Percentiles rank a stretch among this genome's conserved stretches.
phyloP scores from a whole-genome alignment of 1,139 yeast species.

The Candida tetrigidarum region DNA sequence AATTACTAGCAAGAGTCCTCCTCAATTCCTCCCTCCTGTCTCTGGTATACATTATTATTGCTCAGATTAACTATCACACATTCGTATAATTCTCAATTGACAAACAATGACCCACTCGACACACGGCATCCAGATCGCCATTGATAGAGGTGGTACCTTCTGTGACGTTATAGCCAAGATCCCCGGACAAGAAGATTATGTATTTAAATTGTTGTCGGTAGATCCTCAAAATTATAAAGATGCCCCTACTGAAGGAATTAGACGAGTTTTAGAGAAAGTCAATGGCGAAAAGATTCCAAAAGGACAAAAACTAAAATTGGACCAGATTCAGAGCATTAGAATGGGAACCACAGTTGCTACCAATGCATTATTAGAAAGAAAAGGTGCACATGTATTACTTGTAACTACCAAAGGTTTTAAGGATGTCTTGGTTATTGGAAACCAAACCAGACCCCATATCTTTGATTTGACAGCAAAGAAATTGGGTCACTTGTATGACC shows the following conservation, averaged over 20 bases:
- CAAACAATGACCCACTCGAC: slow-evolving; percentile 2
- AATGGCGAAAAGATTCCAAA: slow-evolving; percentile 54
- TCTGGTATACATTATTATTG: no score
- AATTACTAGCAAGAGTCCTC: no score
- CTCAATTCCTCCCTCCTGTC: no score
- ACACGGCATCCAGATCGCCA: slow-evolving; percentile 31
- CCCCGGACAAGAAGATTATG: slow-evolving; percentile 41
- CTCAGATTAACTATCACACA: no score
- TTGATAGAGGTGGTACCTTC: slow-evolving; percentile 84
- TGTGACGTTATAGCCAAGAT: slow-evolving; percentile 74
- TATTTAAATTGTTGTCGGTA: slow-evolving; percentile 75
- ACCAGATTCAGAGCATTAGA: slow-evolving; percentile 34
- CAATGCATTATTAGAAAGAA: slow-evolving; percentile 49
- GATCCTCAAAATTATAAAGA: slow-evolving; percentile 86
- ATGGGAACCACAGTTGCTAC: slow-evolving; percentile 50
- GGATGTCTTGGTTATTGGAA: slow-evolving; percentile 48
- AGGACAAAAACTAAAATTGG: slow-evolving; percentile 31
- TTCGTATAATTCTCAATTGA: background rate
- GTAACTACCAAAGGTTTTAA: slow-evolving; percentile 57
- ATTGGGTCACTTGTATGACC: slow-evolving; percentile 37
- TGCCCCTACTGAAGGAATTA: slow-evolving; percentile 91
- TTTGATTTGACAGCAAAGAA: slow-evolving; percentile 43
- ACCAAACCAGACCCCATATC: slow-evolving; percentile 43
- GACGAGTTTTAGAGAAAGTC: slow-evolving; percentile 70
- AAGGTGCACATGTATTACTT: slow-evolving; percentile 54